Evolutionary conservation across 208 protist genomes (phyloP).

Genomic region (Acanthamoeba culbertsoni): DNA sequence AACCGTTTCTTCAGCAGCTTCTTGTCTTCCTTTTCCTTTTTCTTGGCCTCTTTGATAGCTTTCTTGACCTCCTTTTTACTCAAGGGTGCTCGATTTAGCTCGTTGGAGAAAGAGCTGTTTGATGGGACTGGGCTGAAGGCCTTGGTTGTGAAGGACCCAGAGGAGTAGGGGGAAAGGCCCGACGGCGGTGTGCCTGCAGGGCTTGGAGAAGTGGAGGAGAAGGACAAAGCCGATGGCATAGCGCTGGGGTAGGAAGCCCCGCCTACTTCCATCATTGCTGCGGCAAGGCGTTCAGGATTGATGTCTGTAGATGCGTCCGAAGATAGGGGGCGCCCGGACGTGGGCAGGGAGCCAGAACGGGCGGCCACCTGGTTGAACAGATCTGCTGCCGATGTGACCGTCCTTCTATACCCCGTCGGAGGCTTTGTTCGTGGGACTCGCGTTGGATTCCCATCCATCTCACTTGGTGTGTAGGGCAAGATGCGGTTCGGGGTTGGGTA

Average conservation of each 20-base stretch:
- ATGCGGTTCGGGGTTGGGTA: no score
- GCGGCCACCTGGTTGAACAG: neutral
- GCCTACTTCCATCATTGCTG: neutral
- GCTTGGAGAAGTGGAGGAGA: neutral
- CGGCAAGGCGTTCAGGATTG: neutral
- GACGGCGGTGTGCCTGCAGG: no score
- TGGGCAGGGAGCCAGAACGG: neutral
- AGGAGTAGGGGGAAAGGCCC: neutral
- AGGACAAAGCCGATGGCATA: neutral
- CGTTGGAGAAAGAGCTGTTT: neutral
- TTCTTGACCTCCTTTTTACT: conserved; percentile 8
- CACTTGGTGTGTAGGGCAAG: no score
- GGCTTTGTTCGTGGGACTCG: neutral
- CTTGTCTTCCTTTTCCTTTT: neutral
- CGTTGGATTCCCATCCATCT: no score
- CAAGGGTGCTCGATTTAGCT: neutral
- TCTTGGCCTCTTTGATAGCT: neutral
- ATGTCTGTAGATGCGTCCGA: neutral
- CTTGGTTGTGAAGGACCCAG: neutral
- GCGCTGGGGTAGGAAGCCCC: neutral
- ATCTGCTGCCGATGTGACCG: neutral
- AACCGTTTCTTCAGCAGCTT: neutral
- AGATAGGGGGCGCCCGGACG: neutral
- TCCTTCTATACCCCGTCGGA: neutral
- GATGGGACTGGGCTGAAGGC: neutral